Base-by-base conservation (phyloP, 1,284 basidiomycete genomes). In the Albatrellus sp. region DNA sequence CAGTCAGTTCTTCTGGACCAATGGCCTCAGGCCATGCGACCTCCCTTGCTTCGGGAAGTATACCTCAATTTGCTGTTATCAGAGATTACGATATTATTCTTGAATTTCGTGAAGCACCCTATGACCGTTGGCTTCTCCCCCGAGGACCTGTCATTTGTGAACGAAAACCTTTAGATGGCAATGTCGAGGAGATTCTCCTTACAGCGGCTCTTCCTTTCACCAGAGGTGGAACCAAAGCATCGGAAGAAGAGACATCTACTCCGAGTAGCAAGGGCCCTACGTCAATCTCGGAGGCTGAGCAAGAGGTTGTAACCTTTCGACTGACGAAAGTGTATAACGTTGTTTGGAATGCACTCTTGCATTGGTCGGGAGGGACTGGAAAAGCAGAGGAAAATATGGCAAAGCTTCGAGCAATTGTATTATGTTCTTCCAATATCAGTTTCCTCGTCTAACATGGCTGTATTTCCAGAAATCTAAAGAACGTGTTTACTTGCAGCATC, bases 31-130 rank as follows among this genome's bases (percentile, higher is more conserved):
- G 24, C 24, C 7, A 24, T 13, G 13, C 28, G 4, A 9, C 16
- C 20, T 12, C 39, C 39, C 12, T 9, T 11, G 9, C 20, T 24
- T 29, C 39, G 31, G 28, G 39, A 16, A 40, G 41, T 17, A 11
- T 44, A 48, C 31, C 54, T 44, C 33, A 54, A 32, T 28, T 58
- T 35, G 54, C 66, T 37, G 52, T 43, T 16, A 28, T 64, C 32
- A 74, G 68, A 52, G 69, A 72, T 12, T 80, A 76, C 50, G 83
- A 86, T 57, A 54, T 86, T 4, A 70, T 86, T 19, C 55, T 87
- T 44, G 79, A 84, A 54, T 86, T 83, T 49, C 62, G 68, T 34
- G 83, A 87, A 54, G 61, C 64, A 10, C 65, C 72, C 1, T 63
- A 64, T 29, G 79, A 84, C 42, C 69, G 75, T 8, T 80, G 73